phyloP scores from a whole-genome alignment of 306 rosid genomes.

The Boehmeria nivea region DNA sequence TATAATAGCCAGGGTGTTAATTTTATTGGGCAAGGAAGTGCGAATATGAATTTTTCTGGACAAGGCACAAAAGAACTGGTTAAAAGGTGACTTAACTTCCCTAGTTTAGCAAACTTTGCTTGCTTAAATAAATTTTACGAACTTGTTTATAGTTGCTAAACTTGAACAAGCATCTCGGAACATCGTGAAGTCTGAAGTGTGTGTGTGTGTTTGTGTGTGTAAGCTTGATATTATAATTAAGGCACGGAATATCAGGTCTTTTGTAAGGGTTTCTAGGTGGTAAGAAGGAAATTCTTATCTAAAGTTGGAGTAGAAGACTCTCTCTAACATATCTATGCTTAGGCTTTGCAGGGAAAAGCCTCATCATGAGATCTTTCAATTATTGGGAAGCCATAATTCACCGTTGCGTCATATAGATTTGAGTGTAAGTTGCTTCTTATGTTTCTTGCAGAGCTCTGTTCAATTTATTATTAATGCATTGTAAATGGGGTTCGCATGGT shows the following conservation, averaged over 20 bases:
- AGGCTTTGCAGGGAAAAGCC: slow-evolving; percentile 65
- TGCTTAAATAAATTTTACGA: slow-evolving; percentile 9
- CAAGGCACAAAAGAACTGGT: slow-evolving; percentile 48
- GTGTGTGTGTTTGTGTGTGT: too few species aligned
- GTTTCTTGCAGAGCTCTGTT: slow-evolving; percentile 1
- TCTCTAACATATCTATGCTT: slow-evolving; percentile 22
- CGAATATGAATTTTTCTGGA: slow-evolving; percentile 42
- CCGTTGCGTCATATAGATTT: slow-evolving; percentile 62
- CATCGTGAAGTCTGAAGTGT: too few species aligned
- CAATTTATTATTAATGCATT: slow-evolving; percentile 1
- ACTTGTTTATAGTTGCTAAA: background rate
- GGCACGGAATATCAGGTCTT: too few species aligned
- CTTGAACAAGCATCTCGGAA: too few species aligned
- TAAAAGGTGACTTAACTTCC: too few species aligned
- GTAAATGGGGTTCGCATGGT: background rate
- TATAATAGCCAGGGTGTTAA: slow-evolving; percentile 31
- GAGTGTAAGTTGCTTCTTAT: slow-evolving; percentile 48
- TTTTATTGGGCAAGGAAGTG: slow-evolving; percentile 36
- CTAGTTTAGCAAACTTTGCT: slow-evolving; percentile 7
- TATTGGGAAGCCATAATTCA: slow-evolving; percentile 70
- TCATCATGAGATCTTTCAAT: slow-evolving; percentile 61
- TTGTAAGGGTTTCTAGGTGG: too few species aligned
- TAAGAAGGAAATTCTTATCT: too few species aligned
- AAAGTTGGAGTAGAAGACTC: background rate
- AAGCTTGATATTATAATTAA: too few species aligned